Percentiles rank a stretch among this genome's conserved stretches.
Conservation (phyloP, 345 rosid species). For the Sonneratia caseolaris region DNA sequence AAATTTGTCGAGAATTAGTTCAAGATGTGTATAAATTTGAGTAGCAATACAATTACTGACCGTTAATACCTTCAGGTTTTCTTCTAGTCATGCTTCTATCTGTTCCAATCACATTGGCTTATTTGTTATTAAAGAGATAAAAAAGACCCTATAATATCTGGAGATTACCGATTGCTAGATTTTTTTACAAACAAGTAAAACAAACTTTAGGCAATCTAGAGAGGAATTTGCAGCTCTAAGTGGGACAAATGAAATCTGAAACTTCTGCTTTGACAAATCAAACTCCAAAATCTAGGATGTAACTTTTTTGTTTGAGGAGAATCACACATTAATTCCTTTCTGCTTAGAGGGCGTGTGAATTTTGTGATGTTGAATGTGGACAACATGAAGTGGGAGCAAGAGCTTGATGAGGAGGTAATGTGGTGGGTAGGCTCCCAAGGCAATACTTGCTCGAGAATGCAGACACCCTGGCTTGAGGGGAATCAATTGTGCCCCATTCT, state of each 20-base stretch:
- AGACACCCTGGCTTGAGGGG: conserved; percentile 67
- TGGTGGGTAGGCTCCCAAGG: conserved; percentile 83
- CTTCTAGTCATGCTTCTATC: neutral
- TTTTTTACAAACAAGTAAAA: neutral
- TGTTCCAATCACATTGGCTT: no score
- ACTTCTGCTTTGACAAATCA: neutral
- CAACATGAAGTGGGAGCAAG: conserved; percentile 96
- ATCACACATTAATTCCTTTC: neutral
- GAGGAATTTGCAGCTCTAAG: neutral
- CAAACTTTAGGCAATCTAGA: neutral
- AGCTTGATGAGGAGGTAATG: conserved; percentile 86
- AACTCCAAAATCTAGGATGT: neutral
- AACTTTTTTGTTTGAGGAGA: neutral
- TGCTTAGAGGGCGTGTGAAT: conserved; percentile 65
- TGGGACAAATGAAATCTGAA: neutral
- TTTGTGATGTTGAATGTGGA: conserved; percentile 96
- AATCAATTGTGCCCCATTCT: conserved; percentile 67
- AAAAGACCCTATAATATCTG: neutral
- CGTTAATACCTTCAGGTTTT: neutral
- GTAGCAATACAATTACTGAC: conserved; percentile 69
- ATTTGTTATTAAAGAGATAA: neutral
- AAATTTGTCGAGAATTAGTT: conserved; percentile 86
- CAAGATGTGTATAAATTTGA: conserved; percentile 88
- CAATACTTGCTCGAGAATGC: conserved; percentile 71
- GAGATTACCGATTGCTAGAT: neutral